phyloP scores from a whole-genome alignment of 768 basidiomycete genomes.

The Boletus speciosus region DNA sequence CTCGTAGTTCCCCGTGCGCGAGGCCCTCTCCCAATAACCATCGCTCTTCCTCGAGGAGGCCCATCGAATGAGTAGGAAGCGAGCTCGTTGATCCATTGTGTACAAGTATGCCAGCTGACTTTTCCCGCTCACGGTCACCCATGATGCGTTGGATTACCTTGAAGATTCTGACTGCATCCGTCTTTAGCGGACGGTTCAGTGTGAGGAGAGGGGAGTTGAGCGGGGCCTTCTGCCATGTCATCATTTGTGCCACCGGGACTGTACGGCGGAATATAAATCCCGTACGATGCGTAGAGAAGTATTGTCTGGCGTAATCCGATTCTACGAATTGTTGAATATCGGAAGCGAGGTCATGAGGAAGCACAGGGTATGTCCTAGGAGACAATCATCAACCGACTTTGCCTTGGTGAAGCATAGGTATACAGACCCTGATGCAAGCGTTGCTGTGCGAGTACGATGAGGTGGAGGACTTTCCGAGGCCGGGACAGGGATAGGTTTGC shows the following conservation, averaged over 20 bases:
- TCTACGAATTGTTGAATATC: slow-evolving; percentile 88
- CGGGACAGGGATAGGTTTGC: slow-evolving; percentile 61
- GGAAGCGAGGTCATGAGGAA: slow-evolving; percentile 76
- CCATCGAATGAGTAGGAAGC: slow-evolving; percentile 39
- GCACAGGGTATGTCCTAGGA: slow-evolving; percentile 65
- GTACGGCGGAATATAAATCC: slow-evolving; percentile 83
- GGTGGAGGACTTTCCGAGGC: slow-evolving; percentile 30
- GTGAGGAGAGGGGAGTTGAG: slow-evolving; percentile 73
- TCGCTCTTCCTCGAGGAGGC: slow-evolving; percentile 76
- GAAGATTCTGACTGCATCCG: slow-evolving; percentile 82
- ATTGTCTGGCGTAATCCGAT: slow-evolving; percentile 80
- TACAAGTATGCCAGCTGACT: slow-evolving; percentile 46
- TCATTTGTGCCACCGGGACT: slow-evolving; percentile 81
- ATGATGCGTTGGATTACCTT: slow-evolving; percentile 89
- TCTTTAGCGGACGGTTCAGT: slow-evolving; percentile 59
- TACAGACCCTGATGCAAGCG: slow-evolving; percentile 65
- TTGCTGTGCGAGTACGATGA: slow-evolving; percentile 35
- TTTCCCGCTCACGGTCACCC: slow-evolving; percentile 85
- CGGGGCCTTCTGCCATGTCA: slow-evolving; percentile 86
- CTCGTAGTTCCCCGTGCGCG: slow-evolving; percentile 76
- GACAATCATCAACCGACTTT: slow-evolving; percentile 9
- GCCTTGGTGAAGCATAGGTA: background rate
- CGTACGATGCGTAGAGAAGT: slow-evolving; percentile 87
- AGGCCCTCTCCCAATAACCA: slow-evolving; percentile 84
- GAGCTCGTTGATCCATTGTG: slow-evolving; percentile 43